Evolutionary conservation across 2,329 filamentous ascomycete genomes (phyloP).

Genomic region (Bipolaris cookei): DNA sequence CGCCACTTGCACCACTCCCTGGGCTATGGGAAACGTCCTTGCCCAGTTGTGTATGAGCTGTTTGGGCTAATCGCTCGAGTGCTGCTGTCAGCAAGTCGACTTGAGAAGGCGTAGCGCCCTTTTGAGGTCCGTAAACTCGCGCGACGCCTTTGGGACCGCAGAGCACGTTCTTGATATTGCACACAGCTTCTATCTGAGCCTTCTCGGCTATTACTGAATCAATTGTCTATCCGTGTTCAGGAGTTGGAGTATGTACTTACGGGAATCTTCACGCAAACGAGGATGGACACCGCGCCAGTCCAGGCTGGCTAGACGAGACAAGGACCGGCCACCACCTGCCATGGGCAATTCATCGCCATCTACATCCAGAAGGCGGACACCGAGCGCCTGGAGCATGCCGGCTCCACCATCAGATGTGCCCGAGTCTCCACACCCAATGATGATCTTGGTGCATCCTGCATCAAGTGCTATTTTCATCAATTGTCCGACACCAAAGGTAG

Average conservation of each 20-base stretch:
- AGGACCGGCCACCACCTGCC: constrained; percentile 52
- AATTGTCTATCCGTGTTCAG: not conserved
- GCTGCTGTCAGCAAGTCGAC: constrained; percentile 53
- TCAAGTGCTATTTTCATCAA: constrained; percentile 57
- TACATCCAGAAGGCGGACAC: constrained; percentile 53
- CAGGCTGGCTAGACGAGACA: constrained; percentile 49
- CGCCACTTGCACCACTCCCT: constrained; percentile 60
- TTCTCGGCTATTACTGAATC: constrained; percentile 24
- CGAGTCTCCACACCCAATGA: constrained; percentile 62
- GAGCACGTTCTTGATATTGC: constrained; percentile 60
- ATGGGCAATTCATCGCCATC: constrained; percentile 48
- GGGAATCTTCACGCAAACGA: constrained; percentile 36
- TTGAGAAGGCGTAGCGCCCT: constrained; percentile 56
- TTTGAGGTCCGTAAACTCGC: constrained; percentile 60
- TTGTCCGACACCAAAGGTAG: constrained; percentile 60
- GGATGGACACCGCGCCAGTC: constrained; percentile 52
- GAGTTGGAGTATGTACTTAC: constrained; percentile 18
- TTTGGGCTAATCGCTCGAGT: constrained; percentile 53
- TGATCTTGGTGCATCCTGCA: constrained; percentile 54
- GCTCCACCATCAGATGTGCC: constrained; percentile 62
- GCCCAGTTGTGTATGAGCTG: constrained; percentile 45
- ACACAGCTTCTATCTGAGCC: constrained; percentile 57
- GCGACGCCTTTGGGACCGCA: constrained; percentile 59
- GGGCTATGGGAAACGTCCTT: constrained; percentile 50
- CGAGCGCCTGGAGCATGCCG: constrained; percentile 62